Percentiles rank a stretch among this genome's conserved stretches.
Evolutionary conservation across 495 filamentous ascomycete genomes (phyloP).

Genomic region (Viridothelium virens): DNA sequence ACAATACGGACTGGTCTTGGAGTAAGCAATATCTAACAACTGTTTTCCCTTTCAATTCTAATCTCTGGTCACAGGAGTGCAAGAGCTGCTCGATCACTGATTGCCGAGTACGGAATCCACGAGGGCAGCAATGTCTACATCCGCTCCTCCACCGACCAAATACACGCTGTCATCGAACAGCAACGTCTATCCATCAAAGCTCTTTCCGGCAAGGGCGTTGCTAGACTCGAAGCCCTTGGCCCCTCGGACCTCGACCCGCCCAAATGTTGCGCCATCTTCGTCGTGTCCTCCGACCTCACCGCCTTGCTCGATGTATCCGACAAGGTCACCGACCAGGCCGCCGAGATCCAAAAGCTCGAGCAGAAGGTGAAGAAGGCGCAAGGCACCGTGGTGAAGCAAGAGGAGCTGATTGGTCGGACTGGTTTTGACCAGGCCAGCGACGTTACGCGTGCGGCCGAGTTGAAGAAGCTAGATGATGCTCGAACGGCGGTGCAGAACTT

Average conservation of each 20-base stretch:
- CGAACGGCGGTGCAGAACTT: conserved; percentile 34
- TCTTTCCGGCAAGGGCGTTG: conserved; percentile 36
- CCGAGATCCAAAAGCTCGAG: no score
- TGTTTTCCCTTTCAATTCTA: no score
- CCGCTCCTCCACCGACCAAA: conserved; percentile 25
- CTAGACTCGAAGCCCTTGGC: conserved; percentile 42
- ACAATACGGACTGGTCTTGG: conserved; percentile 38
- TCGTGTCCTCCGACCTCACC: conserved; percentile 45
- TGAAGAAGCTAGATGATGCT: conserved; percentile 34
- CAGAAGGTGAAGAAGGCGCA: conserved; percentile 34
- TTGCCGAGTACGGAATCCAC: conserved; percentile 47
- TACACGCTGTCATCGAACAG: conserved; percentile 26
- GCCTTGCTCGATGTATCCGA: no score
- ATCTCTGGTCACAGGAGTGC: conserved; percentile 38
- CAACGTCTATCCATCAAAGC: conserved; percentile 34
- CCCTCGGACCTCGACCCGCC: conserved; percentile 48
- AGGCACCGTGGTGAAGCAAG: conserved; percentile 34
- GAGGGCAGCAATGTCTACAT: conserved; percentile 39
- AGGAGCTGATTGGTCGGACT: conserved; percentile 32
- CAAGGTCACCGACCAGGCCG: no score
- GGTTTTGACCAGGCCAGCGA: conserved; percentile 33
- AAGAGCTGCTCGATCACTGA: conserved; percentile 42
- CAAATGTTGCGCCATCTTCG: conserved; percentile 59
- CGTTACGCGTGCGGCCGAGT: conserved; percentile 34
- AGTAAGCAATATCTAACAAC: conserved; percentile 16